Evolutionary conservation across 2,329 filamentous ascomycete species (phyloP).

Genomic region (Chaetomiaceae sp.): DNA sequence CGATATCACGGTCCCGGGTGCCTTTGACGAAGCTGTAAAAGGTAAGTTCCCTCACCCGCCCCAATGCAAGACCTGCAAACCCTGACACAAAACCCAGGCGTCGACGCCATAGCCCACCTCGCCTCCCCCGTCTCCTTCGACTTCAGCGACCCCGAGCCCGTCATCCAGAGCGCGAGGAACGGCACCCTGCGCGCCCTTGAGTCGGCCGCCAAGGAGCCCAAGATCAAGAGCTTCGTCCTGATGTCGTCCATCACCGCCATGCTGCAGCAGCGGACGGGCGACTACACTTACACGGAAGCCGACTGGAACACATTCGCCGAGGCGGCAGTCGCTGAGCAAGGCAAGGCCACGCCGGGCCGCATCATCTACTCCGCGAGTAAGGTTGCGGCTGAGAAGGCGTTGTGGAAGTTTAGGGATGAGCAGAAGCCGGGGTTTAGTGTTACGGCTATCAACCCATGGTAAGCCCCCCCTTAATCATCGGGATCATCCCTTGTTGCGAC

Average conservation of each 20-base stretch:
- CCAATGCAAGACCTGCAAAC: neutral
- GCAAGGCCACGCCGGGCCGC: conserved; percentile 19
- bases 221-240: conserved; percentile 26
- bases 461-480: neutral
- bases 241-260: conserved; percentile 26
- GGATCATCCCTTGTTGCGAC: neutral
- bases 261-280: neutral
- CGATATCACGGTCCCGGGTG: conserved; percentile 22
- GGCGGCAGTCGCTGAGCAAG: conserved; percentile 13
- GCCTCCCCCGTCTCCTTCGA: conserved; percentile 26
- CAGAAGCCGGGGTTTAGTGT: conserved; percentile 37
- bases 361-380: conserved; percentile 32
- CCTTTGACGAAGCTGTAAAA: conserved; percentile 26
- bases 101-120: conserved; percentile 21
- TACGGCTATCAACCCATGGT: conserved; percentile 37
- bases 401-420: conserved; percentile 34
- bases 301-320: conserved; percentile 27
- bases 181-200: conserved; percentile 22
- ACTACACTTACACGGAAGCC: conserved; percentile 23
- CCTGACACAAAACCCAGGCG: conserved; percentile 7
- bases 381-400: conserved; percentile 29
- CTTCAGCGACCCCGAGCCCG: conserved; percentile 25
- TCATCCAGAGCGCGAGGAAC: conserved; percentile 20
- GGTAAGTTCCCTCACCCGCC: neutral
- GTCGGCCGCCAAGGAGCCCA: conserved; percentile 17